Conservation (phyloP, 2,329 filamentous ascomycete species). For the Alternaria ventricosa region DNA sequence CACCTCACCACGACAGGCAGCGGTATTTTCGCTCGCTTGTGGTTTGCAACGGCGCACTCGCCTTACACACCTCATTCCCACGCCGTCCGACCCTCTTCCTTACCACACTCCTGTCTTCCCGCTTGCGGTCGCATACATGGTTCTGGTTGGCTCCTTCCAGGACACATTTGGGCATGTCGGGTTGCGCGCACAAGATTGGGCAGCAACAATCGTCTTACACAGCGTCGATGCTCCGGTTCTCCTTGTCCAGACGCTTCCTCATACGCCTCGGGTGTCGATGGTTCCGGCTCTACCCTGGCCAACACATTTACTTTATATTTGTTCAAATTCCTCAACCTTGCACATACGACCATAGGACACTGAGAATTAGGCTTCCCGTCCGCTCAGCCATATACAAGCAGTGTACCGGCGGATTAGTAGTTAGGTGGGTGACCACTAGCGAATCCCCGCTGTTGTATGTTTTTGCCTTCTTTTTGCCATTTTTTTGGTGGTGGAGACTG, state of each 20-base stretch:
- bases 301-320: neutral
- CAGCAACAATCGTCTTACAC: neutral
- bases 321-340: rapidly evolving
- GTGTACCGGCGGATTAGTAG: neutral
- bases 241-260: neutral
- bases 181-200: neutral
- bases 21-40: neutral
- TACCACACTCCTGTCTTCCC: neutral
- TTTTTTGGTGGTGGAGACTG: neutral
- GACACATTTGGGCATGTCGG: neutral
- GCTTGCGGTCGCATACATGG: neutral
- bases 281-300: neutral
- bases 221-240: neutral
- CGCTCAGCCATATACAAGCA: neutral
- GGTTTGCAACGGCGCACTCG: neutral
- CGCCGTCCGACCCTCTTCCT: neutral
- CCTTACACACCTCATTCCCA: neutral
- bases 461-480: neutral
- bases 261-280: neutral
- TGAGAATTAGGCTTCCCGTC: neutral
- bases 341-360: neutral
- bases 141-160: neutral
- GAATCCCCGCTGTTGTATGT: neutral
- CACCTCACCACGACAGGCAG: neutral
- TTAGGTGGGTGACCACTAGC: neutral